Conservation (phyloP, 2,329 filamentous ascomycete genomes). For the Tolypocladium amazonense region DNA sequence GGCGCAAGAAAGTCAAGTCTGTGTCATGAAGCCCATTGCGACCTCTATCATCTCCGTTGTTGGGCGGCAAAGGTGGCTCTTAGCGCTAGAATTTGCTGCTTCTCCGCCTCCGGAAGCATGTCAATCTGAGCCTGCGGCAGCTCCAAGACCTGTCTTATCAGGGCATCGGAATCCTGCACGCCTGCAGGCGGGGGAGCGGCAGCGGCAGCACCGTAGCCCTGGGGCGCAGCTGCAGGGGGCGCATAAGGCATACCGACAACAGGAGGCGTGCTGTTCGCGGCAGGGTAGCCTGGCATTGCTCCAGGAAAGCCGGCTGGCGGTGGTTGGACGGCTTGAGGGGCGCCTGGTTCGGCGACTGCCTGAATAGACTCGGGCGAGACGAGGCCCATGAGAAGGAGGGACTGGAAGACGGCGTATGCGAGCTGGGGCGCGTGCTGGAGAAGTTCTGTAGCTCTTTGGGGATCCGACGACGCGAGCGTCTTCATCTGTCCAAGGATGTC, state of each 20-base stretch:
- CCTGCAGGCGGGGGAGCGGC: slow-evolving; percentile 20
- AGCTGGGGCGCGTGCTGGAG: slow-evolving; percentile 85
- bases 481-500: slow-evolving; percentile 96
- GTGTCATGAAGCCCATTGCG: not conserved
- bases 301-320: slow-evolving; percentile 20
- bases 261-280: slow-evolving; percentile 36
- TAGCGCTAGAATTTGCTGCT: slow-evolving; percentile 69
- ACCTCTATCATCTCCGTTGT: slow-evolving; percentile 17
- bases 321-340: slow-evolving; percentile 23
- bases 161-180: slow-evolving; percentile 52
- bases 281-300: slow-evolving; percentile 24
- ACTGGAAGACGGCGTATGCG: slow-evolving; percentile 90
- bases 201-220: slow-evolving; percentile 22
- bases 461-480: slow-evolving; percentile 70
- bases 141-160: slow-evolving; percentile 72
- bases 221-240: slow-evolving; percentile 25
- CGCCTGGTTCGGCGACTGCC: slow-evolving; percentile 61
- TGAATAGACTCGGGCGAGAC: slow-evolving; percentile 77
- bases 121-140: slow-evolving; percentile 76
- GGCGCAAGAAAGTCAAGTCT: not conserved
- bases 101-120: slow-evolving; percentile 62
- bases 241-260: slow-evolving; percentile 34
- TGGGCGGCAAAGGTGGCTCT: slow-evolving; percentile 49
- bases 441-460: slow-evolving; percentile 73
- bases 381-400: slow-evolving; percentile 82